These are phyloP conservation scores for Colletotrichum navitas DNA, from an alignment of 2,329 filamentous ascomycete species.

Conservation along the genomic window DNA sequence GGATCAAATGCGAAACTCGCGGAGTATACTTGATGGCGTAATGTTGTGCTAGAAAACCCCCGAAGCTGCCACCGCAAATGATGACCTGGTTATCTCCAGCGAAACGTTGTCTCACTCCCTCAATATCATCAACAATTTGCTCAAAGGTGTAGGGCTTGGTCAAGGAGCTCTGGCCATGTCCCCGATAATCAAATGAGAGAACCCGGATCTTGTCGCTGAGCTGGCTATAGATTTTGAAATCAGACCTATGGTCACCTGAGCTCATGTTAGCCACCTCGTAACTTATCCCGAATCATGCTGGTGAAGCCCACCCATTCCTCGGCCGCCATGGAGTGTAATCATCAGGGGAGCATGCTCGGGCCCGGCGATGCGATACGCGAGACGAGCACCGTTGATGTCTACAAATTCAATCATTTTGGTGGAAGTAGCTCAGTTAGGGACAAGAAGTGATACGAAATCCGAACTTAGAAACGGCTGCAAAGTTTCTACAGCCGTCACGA, in stretches of 20 bases:
- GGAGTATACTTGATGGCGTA: slow-evolving; percentile 54
- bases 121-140: slow-evolving; percentile 55
- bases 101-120: slow-evolving; percentile 50
- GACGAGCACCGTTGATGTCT: slow-evolving; percentile 50
- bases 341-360: slow-evolving; percentile 49
- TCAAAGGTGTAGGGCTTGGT: slow-evolving; percentile 53
- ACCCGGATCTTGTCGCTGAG: slow-evolving; percentile 48
- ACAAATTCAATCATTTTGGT: slow-evolving; percentile 45
- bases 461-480: neutral
- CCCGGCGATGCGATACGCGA: slow-evolving; percentile 51
- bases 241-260: slow-evolving; percentile 51
- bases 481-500: neutral
- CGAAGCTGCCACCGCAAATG: slow-evolving; percentile 56
- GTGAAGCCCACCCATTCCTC: slow-evolving; percentile 49
- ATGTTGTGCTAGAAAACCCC: slow-evolving; percentile 54
- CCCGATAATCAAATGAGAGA: slow-evolving; percentile 54
- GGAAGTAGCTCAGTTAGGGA: too few relatives aligned
- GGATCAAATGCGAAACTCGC: slow-evolving; percentile 50
- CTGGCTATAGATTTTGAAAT: slow-evolving; percentile 50
- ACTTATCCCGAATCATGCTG: neutral
- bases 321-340: slow-evolving; percentile 54
- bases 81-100: slow-evolving; percentile 46
- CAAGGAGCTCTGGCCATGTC: slow-evolving; percentile 52
- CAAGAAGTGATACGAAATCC: neutral
- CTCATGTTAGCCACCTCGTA: neutral